Conservation (phyloP, 164 flowering plant genomes). For the Taxillus chinensis region DNA sequence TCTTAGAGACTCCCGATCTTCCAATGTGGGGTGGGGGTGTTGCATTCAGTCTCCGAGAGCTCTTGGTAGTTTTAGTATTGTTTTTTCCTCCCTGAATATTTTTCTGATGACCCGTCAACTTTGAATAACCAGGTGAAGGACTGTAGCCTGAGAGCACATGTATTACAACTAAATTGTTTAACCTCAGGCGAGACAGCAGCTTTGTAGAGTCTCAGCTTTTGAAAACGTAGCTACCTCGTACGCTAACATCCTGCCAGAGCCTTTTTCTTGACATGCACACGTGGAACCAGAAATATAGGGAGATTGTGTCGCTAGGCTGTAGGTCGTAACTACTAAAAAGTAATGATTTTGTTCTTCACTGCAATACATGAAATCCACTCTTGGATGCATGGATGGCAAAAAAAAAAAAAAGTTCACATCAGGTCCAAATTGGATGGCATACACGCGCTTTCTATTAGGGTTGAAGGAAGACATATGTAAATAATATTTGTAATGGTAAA, state of each 20-base stretch:
- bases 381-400: constrained; percentile 10
- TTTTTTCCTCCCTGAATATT: neutral
- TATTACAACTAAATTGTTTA: constrained; percentile 36
- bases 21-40: no score
- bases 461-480: constrained; percentile 11
- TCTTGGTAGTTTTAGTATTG: neutral
- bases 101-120: neutral
- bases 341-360: constrained; percentile 4
- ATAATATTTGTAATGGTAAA: constrained; percentile 10
- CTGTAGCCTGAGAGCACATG: constrained; percentile 55
- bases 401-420: constrained; percentile 3
- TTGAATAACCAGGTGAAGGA: constrained; percentile 49
- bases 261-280: neutral
- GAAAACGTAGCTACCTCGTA: constrained; percentile 1
- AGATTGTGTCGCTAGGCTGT: constrained; percentile 3
- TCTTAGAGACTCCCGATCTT: no score
- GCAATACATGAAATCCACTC: neutral
- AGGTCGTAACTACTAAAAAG: constrained; percentile 8
- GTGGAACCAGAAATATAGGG: neutral
- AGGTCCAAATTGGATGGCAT: constrained; percentile 9
- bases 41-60: no score
- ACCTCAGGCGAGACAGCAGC: constrained; percentile 20
- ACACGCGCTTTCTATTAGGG: constrained; percentile 1
- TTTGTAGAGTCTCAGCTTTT: constrained; percentile 14
- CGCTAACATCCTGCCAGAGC: constrained; percentile 19